Evolutionary conservation across 768 basidiomycete genomes (phyloP).

Genomic region (Asterophora parasitica): DNA sequence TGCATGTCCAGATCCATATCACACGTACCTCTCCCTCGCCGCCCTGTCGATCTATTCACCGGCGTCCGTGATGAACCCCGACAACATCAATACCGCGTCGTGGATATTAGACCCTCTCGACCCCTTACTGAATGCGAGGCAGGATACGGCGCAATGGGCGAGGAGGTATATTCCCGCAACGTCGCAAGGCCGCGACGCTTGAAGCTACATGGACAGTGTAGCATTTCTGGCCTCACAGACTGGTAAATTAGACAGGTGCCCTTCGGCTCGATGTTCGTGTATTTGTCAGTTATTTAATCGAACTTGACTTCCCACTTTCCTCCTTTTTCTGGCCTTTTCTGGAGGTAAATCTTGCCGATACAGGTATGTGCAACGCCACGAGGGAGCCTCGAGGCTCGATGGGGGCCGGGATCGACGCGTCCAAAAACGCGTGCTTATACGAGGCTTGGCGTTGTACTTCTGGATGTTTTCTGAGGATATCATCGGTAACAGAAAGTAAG

Average conservation of each 20-base stretch:
- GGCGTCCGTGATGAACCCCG: slow-evolving; percentile 32
- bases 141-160: slow-evolving; percentile 65
- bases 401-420: slow-evolving; percentile 17
- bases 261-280: neutral
- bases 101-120: slow-evolving; percentile 64
- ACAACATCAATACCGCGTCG: slow-evolving; percentile 25
- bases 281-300: slow-evolving; percentile 4
- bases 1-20: slow-evolving; percentile 72
- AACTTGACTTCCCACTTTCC: neutral
- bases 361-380: no score
- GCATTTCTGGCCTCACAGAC: neutral
- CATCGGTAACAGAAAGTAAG: no score
- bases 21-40: slow-evolving; percentile 89
- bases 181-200: no score
- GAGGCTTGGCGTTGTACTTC: neutral
- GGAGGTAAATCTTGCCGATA: no score
- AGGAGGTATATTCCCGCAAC: slow-evolving; percentile 45
- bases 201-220: no score
- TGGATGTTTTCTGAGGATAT: no score
- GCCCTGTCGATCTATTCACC: slow-evolving; percentile 67
- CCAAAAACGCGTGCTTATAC: neutral
- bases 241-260: neutral
- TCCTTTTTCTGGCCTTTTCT: no score
- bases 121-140: slow-evolving; percentile 65
- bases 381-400: slow-evolving; percentile 20